Evolutionary conservation across 495 filamentous ascomycete species (phyloP).

Genomic region (Podospora bellae-mahoneyi): DNA sequence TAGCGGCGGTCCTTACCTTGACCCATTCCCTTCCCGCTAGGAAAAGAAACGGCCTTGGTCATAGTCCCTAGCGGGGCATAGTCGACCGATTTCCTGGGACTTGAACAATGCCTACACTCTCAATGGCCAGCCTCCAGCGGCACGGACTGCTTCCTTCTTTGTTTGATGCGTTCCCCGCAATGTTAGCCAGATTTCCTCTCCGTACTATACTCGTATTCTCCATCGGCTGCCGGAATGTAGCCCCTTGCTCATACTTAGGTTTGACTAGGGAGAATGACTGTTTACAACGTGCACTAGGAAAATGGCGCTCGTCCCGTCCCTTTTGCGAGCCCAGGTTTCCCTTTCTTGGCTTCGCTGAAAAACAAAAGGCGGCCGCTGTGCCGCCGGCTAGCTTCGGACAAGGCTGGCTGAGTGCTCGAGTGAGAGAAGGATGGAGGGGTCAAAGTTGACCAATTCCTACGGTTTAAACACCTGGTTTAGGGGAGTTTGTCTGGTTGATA

Average conservation of each 20-base stretch:
- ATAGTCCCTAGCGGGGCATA: neutral
- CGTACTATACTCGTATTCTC: neutral
- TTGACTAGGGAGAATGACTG: neutral
- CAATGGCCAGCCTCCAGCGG: neutral
- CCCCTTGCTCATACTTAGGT: neutral
- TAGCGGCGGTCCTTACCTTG: neutral
- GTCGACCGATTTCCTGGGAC: neutral
- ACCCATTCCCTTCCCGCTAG: neutral
- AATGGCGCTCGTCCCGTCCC: neutral
- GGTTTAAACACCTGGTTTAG: neutral
- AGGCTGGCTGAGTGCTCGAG: neutral
- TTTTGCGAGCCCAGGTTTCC: neutral
- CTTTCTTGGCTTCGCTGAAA: neutral
- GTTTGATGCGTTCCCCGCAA: neutral
- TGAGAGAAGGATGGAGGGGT: neutral
- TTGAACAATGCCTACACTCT: neutral
- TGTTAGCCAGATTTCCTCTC: neutral
- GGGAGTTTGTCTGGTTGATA: neutral
- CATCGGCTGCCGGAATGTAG: neutral
- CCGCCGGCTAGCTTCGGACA: neutral
- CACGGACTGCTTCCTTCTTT: neutral
- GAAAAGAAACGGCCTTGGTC: neutral
- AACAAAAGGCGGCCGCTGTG: neutral
- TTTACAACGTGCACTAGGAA: neutral
- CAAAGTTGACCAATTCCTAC: too few relatives aligned